phyloP scores from a whole-genome alignment of 2,329 filamentous ascomycete genomes.

The Penicillium expansum region DNA sequence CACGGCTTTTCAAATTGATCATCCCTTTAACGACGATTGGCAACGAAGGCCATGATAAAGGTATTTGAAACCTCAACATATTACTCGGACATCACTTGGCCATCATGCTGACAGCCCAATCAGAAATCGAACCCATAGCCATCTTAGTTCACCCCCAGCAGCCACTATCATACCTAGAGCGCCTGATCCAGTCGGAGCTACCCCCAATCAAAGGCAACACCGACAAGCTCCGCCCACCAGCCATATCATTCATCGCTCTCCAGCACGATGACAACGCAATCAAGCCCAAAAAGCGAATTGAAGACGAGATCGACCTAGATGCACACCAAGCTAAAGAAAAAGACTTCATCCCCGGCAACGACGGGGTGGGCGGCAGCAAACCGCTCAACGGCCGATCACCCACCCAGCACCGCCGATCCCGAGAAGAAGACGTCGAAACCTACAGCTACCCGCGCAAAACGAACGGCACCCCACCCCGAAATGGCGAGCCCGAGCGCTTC shows the following conservation, averaged over 20 bases:
- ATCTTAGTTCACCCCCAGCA: slow-evolving; percentile 86
- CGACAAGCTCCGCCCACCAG: slow-evolving; percentile 67
- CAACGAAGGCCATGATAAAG: slow-evolving; percentile 58
- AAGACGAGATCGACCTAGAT: slow-evolving; percentile 45
- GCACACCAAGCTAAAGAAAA: slow-evolving; percentile 16
- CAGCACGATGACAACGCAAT: slow-evolving; percentile 64
- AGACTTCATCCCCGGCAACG: slow-evolving; percentile 6
- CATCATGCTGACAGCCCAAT: slow-evolving; percentile 1
- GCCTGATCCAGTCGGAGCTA: slow-evolving; percentile 83
- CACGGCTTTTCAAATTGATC: slow-evolving; percentile 74
- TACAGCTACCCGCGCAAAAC: slow-evolving; percentile 65
- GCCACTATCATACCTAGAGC: slow-evolving; percentile 84
- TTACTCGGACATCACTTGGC: neutral
- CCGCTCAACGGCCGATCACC: slow-evolving; percentile 16
- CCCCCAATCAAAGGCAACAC: slow-evolving; percentile 62
- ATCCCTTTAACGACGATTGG: slow-evolving; percentile 67
- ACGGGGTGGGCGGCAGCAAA: slow-evolving; percentile 5
- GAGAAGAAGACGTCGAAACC: slow-evolving; percentile 62
- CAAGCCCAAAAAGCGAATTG: slow-evolving; percentile 38
- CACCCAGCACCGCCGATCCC: slow-evolving; percentile 47
- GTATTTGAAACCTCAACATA: slow-evolving; percentile 14
- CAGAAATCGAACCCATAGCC: slow-evolving; percentile 75
- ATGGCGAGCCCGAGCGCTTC: slow-evolving; percentile 52
- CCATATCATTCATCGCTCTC: slow-evolving; percentile 75
- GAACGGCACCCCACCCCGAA: slow-evolving; percentile 12